Base-by-base conservation (phyloP, 2,329 filamentous ascomycete species). In the Pseudocercospora fijiensis region DNA sequence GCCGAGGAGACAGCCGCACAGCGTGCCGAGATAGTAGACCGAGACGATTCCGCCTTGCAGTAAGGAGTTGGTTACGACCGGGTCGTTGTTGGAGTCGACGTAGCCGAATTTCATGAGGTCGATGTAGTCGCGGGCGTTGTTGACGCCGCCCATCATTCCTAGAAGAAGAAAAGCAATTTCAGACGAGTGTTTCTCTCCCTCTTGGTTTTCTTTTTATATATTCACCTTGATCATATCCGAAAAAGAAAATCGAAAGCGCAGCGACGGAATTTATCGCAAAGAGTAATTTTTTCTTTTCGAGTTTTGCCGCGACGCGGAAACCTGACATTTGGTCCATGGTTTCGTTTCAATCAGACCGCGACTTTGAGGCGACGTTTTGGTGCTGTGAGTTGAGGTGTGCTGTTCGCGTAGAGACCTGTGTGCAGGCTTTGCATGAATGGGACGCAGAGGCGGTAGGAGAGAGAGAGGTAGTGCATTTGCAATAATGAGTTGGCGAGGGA, bases 231-330 rank as follows among this genome's bases (percentile, higher is more conserved):
- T 65, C 64, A 53, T 68, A 67, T 16, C 71, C 87, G 69, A 89
- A 89, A 79, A 90, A 89, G 75, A 89, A 86, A 66, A 89, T 90
- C 13, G 86, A 88, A 13, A 90, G 74, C 1, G 81, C 86, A 0
- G 87, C 87, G 13, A 89, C 78, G 55, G 81, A 82, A 73, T 89
- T 89, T 75, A 90, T 84, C 41, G 83, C 83, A 62, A 86, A 80
- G 61, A 88, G 81, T 64, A 88, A 80, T 47, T 76, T 74, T 18
- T 78, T 75, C 77, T 87, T 87, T 77, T 86, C 78, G 4, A 85
- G 75, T 66, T 78, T 79, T 28, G 67, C 55, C 16, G 72, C 72
- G 9, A 75, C 63, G 47, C 71, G 69, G 41, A 65, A 70, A 20
- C 69, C 69, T n/a, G 20, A 60, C 55, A 71, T 59, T 66, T 70